Evolutionary conservation across 164 flowering plant species (phyloP).

Genomic region (Vitis rotundifolia): DNA sequence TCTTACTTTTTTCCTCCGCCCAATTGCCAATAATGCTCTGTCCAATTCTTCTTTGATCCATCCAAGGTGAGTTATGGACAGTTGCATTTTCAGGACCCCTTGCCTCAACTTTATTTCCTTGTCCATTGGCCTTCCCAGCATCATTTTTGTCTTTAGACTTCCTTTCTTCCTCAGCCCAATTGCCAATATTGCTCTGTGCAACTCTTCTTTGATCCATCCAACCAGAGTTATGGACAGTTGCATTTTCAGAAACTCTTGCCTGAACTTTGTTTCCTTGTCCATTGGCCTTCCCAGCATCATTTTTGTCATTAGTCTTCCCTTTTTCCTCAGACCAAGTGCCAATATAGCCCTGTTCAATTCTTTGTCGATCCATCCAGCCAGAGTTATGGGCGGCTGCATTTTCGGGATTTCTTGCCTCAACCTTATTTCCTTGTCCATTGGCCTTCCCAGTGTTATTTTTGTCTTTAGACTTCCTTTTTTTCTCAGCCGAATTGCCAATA

Average conservation of each 20-base stretch:
- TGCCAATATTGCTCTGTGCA: background rate
- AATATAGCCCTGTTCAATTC: constrained; percentile 12
- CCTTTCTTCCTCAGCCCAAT: background rate
- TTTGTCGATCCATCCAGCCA: constrained; percentile 3
- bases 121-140: constrained; percentile 1
- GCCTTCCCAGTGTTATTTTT: constrained; percentile 10
- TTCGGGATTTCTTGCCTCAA: constrained; percentile 4
- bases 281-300: constrained; percentile 9
- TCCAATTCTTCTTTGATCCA: background rate
- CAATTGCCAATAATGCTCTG: background rate
- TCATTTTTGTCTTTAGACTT: background rate
- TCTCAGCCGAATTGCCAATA: background rate
- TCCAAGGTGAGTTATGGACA: background rate
- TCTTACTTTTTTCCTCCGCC: background rate
- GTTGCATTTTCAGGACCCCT: background rate
- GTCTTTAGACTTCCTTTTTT: constrained; percentile 7
- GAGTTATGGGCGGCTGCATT: background rate
- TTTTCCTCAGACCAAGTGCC: background rate
- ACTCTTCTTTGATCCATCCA: constrained; percentile 8
- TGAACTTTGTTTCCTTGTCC: constrained; percentile 10
- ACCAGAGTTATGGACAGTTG: background rate
- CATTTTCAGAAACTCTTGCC: constrained; percentile 6
- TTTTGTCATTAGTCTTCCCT: constrained; percentile 13
- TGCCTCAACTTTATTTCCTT: background rate
- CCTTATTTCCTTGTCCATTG: constrained; percentile 15